Percentiles rank a stretch among this genome's conserved stretches.
Conservation (phyloP, 2,329 filamentous ascomycete genomes). For the Xylaria sp. region DNA sequence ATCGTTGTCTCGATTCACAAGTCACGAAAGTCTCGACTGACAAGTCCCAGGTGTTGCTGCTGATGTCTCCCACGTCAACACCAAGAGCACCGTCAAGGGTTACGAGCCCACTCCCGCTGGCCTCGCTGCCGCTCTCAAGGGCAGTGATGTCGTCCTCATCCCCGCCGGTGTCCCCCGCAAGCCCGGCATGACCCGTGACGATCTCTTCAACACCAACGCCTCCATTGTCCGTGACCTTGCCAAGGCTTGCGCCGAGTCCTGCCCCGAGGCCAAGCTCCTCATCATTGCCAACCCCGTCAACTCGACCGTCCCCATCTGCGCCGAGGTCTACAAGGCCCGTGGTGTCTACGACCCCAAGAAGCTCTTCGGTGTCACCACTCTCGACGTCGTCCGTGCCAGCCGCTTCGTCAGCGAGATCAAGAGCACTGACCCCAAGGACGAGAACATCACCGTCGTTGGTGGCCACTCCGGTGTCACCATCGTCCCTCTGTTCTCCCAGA, state of each 20-base stretch:
- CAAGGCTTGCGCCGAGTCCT: conserved; percentile 84
- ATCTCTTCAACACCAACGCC: conserved; percentile 99
- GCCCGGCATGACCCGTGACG: conserved; percentile 99
- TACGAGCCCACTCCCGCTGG: conserved; percentile 73
- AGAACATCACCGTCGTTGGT: conserved; percentile 94
- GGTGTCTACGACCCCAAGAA: conserved; percentile 99
- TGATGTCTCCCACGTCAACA: conserved; percentile 98
- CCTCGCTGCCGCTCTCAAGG: conserved; percentile 75
- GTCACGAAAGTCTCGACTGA: neutral
- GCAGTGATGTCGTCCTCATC: conserved; percentile 90
- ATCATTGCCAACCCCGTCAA: conserved; percentile 99
- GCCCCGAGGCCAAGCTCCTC: conserved; percentile 89
- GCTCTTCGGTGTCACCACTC: conserved; percentile 98
- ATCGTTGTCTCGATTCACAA: too few relatives aligned
- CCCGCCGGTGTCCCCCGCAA: conserved; percentile 98
- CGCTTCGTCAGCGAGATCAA: conserved; percentile 97
- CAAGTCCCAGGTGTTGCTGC: conserved; percentile 75
- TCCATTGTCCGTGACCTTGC: conserved; percentile 98
- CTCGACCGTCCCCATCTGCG: conserved; percentile 96
- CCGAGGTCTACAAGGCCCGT: conserved; percentile 91
- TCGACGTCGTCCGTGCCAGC: conserved; percentile 95
- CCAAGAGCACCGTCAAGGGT: conserved; percentile 89
- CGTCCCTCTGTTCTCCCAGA: conserved; percentile 94
- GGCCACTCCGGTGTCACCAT: conserved; percentile 98
- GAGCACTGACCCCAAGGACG: conserved; percentile 79